Base-by-base conservation (phyloP, 805 yeast genomes). In the Tetrapisispora iriomotensis region DNA sequence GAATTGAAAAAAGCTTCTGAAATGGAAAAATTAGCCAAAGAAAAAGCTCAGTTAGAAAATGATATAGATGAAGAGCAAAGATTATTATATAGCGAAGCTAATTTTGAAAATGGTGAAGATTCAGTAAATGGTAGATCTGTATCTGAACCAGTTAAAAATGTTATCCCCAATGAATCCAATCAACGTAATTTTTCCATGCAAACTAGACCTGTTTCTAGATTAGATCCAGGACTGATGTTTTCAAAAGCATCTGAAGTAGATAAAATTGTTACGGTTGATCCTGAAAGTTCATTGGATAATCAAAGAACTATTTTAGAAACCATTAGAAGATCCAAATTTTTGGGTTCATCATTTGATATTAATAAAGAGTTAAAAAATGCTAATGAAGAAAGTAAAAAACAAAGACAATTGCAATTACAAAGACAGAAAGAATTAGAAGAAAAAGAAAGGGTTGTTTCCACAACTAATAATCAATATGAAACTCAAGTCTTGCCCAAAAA, bases 321-420 rank as follows among this genome's bases (percentile, higher is more conserved):
- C 14, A 64, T 67, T 24, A 61, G 71, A 55, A 61, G 71, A 55
- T 66, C 71, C 1, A 64, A 59, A 39, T 67, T 67, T 44, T 54
- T 67, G 25, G 71, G 71, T 8, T 67, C 71, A 8, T 55, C 55
- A 5, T 66, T 59, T 41, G 67, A 66, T 45, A 43, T 63, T 29
- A 54, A 54, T 33, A 40, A 56, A 38, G 68, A 61, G 46, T 43
- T 55, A 21, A 48, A 49, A 30, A 43, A 43, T 7, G 50, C 53
- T 15, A 33, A 49, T 18, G 29, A 35, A 13, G 36, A 26, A n/a
- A 17, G 28, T 6, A 34, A 34, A 8, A 25, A 13, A n/a, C 3
- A 28, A 18, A 29, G 34, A n/a, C 18, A 29, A 15, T 7, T 23
- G 8, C 39, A 36, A 23, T 21, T 36, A 21, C 38, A 32, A 27